Evolutionary conservation across 192 early-diverging fungal species (phyloP).

Genomic region (Rhizophagus sp.): DNA sequence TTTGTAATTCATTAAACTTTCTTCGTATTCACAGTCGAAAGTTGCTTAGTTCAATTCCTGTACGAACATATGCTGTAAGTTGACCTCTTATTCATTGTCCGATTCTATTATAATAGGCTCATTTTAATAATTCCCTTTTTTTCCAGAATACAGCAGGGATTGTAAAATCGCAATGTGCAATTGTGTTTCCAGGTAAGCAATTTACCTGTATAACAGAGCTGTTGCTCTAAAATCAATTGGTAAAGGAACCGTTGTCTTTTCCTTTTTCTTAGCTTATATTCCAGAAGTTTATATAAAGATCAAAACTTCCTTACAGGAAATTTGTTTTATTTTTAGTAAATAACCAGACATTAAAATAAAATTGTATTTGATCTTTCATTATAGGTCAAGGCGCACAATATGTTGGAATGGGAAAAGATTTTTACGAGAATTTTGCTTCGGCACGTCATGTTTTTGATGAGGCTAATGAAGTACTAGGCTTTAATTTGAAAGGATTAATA

Average conservation of each 20-base stretch:
- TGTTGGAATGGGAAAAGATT: slow-evolving; percentile 91
- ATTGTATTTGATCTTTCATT: background rate
- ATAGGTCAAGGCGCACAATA: slow-evolving; percentile 81
- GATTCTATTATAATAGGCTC: background rate
- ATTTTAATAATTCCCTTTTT: background rate
- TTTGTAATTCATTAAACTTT: background rate
- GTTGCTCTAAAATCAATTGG: background rate
- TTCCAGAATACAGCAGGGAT: slow-evolving; percentile 8
- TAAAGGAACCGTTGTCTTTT: background rate
- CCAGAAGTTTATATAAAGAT: background rate
- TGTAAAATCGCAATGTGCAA: slow-evolving; percentile 25
- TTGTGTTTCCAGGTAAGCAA: slow-evolving; percentile 29
- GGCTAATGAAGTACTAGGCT: slow-evolving; percentile 81
- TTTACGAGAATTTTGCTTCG: slow-evolving; percentile 71
- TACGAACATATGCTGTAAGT: background rate
- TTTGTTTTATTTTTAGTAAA: background rate
- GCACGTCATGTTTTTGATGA: slow-evolving; percentile 87
- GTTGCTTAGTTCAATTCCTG: background rate
- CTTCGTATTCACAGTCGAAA: background rate
- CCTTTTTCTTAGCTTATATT: no score
- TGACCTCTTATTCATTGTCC: background rate
- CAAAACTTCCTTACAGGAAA: background rate
- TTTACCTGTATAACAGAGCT: background rate
- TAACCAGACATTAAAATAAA: no score
- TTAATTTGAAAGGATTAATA: slow-evolving; percentile 73